Evolutionary conservation across 2,329 filamentous ascomycete species (phyloP), one percentile per base, ranked within the genome.

Genomic region (Coleophoma crateriformis): DNA sequence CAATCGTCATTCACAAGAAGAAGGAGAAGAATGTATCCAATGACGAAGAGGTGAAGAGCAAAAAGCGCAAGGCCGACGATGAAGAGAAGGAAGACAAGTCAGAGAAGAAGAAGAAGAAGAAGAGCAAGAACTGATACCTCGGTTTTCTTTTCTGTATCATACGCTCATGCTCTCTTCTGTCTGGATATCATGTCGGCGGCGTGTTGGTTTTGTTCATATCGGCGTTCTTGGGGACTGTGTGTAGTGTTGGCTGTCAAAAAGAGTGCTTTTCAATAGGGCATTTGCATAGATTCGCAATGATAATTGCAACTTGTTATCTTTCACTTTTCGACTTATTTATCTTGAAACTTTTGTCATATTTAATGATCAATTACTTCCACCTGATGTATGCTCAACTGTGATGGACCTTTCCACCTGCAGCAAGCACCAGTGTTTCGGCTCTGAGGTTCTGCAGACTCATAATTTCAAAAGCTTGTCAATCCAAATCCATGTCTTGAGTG

Each of bases 1-100:
- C 86, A 38, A 75, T 80, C 58, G 74, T 87, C 4, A 69, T 84
- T 43, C 68, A 85, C 61, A 88, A 88, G 77, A 87, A 87, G 74
- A 71, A 78, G 51, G 82, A 79, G 70, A 87, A 85, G 71, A 69
- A 67, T 15, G 80, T 76, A 54, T 72, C 71, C 38, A 76, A 81
- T 64, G 79, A 82, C 61, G 65, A 68, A 39, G 75, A 73, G 20
- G 39, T 44, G 33, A 77, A 77, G 61, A 79, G 77, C 68, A 89
- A 89, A 79, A 88, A 89, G 79, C 79, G 84, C 66, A 87, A 88
- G 73, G 76, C 71, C 47, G 67, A 69, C 49, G 75, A 76, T 22
- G 71, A 77, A 53, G 81, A 82, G 53, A 82, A 83, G 57, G 65
- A 69, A 15, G 76, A 73, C 56, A 73, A 78, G 67, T 78, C 79